Base-by-base conservation (phyloP, 106 monocot species). In the Allium cepa region DNA sequence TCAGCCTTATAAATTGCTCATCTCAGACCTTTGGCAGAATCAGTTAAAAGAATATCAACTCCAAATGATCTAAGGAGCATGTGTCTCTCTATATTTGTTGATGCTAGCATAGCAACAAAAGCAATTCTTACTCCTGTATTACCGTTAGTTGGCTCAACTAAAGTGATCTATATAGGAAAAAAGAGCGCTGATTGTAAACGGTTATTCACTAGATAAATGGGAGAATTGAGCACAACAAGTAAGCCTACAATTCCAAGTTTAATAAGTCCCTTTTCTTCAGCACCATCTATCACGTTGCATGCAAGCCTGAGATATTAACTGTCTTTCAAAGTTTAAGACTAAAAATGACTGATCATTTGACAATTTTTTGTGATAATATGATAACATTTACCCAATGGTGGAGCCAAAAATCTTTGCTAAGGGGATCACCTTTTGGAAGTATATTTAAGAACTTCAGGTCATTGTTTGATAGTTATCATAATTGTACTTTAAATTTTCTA, bases 31-130 rank as follows among this genome's bases (percentile, higher is more conserved):
- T 92, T 99, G 16, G 26, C 72, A 10, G 92, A 75, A 77, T 84
- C 89, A 56, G 92, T 92, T 70, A 99, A 76, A 68, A 99, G 79
- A 72, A 99, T 84, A 15, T 92, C 92, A 71, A 92, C 89, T 71
- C 92, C 97, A 75, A 87, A 79, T 60, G 97, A 60, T 68, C 86
- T 83, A 61, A 90, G 84, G 66, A 94, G 80, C 47, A 94, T 63
- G 15, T 87, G 78, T 70, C 90, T 82, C 83, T 94, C 94, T 10
- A 90, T 49, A 79, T 87, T 87, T 69, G 90, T 85, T 22, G 90
- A 94, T 69, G 90, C 82, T 69, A 84, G 94, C 90, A 94, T 90
- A 76, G 94, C 90, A 51, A 87, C 84, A 84, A 83, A 94, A 66
- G 90, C 94, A 75, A 94, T 78, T 59, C 90, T n/a, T n/a, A n/a